These are phyloP conservation scores for Lycium ferocissimum DNA, from an alignment of 257 asterid species.

Conservation along the genomic window DNA sequence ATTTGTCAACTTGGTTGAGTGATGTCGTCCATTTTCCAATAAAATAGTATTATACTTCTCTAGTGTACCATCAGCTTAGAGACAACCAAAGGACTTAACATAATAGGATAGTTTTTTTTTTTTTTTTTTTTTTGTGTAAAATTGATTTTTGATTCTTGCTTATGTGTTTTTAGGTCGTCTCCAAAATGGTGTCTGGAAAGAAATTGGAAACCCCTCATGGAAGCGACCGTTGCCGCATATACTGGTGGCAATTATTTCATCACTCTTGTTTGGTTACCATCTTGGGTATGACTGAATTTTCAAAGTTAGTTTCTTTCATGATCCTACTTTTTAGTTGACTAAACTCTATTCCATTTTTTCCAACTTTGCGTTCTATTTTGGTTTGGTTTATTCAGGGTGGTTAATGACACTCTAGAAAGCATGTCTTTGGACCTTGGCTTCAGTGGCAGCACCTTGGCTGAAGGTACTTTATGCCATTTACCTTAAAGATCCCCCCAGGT, in stretches of 20 bases:
- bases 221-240: conserved; percentile 84
- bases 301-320: conserved; percentile 18
- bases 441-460: conserved; percentile 81
- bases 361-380: conserved; percentile 36
- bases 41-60: background rate
- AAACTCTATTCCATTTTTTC: background rate
- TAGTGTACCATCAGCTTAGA: background rate
- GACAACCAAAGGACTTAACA: background rate
- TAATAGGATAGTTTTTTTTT: background rate
- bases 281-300: conserved; percentile 69
- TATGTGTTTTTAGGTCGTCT: conserved; percentile 47
- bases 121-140: background rate
- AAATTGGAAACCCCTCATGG: conserved; percentile 80
- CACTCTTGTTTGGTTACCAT: conserved; percentile 94
- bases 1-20: conserved; percentile 1
- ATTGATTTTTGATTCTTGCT: conserved; percentile 5
- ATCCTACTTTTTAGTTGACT: conserved; percentile 12
- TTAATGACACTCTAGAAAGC: conserved; percentile 90
- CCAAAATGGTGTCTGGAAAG: conserved; percentile 52
- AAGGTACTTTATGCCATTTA: conserved; percentile 59
- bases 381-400: conserved; percentile 62
- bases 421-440: conserved; percentile 89
- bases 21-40: background rate
- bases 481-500: background rate
- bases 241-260: conserved; percentile 80